phyloP scores from a whole-genome alignment of 495 filamentous ascomycete species.

The Aspergillus campestris region DNA sequence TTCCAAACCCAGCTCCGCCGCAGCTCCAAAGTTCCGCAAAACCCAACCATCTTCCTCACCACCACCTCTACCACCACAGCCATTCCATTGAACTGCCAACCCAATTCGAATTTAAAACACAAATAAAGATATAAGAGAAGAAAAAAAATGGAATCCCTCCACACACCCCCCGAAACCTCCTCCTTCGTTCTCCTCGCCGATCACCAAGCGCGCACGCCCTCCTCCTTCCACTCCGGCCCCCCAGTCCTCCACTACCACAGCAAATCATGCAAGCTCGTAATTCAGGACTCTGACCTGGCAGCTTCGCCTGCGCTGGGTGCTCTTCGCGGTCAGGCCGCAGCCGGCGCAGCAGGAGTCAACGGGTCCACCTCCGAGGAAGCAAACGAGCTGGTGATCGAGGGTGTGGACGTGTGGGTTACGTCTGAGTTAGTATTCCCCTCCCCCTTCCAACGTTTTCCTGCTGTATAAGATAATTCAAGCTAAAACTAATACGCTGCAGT shows the following conservation, averaged over 20 bases:
- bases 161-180: slow-evolving; percentile 35
- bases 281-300: slow-evolving; percentile 35
- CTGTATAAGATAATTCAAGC: neutral
- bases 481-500: slow-evolving; percentile 30
- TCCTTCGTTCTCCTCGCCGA: slow-evolving; percentile 65
- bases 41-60: neutral
- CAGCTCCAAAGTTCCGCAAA: neutral
- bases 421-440: slow-evolving; percentile 52
- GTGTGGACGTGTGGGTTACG: slow-evolving; percentile 67
- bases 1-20: neutral
- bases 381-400: slow-evolving; percentile 34
- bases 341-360: slow-evolving; percentile 11
- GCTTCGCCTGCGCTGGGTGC: slow-evolving; percentile 21
- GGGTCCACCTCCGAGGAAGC: slow-evolving; percentile 21
- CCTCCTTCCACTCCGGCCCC: slow-evolving; percentile 70
- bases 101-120: too few species aligned
- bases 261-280: slow-evolving; percentile 50
- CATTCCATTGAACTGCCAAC: neutral
- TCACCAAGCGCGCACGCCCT: slow-evolving; percentile 78
- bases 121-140: neutral
- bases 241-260: slow-evolving; percentile 73
- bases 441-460: neutral
- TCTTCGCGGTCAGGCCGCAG: slow-evolving; percentile 15
- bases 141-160: slow-evolving; percentile 41
- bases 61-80: neutral